phyloP scores from a whole-genome alignment of 1,284 basidiomycete species.

The Flammula alnicola region DNA sequence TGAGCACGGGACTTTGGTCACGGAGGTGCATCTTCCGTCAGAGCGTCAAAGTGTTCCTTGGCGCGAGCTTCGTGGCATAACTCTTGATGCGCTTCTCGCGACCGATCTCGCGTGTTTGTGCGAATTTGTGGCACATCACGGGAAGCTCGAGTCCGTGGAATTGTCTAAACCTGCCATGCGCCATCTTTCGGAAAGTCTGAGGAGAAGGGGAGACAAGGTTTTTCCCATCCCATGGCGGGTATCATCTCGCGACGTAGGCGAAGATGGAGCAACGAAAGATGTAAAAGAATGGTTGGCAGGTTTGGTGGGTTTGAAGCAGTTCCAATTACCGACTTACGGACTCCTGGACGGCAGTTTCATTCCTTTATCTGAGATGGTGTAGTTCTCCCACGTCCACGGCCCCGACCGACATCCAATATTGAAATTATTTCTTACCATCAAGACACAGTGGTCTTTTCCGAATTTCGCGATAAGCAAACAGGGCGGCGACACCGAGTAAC shows the following conservation, averaged over 20 bases:
- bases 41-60: constrained; percentile 1
- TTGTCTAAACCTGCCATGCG: constrained; percentile 15
- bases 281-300: constrained; percentile 11
- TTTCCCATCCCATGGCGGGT: neutral
- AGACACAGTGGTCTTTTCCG: too few relatives aligned
- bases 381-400: too few relatives aligned
- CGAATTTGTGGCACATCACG: constrained; percentile 16
- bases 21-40: neutral
- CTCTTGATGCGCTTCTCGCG: constrained; percentile 15
- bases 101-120: constrained; percentile 19
- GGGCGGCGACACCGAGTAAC: too few relatives aligned
- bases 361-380: neutral
- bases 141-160: constrained; percentile 10
- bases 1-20: neutral
- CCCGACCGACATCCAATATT: too few relatives aligned
- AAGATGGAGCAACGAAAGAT: constrained; percentile 8
- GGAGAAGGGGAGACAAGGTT: neutral
- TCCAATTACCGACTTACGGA: neutral
- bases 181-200: constrained; percentile 12
- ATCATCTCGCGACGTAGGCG: neutral
- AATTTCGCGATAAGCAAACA: too few relatives aligned
- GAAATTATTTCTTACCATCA: too few relatives aligned
- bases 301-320: neutral
- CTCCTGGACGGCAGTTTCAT: neutral
- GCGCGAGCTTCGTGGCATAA: constrained; percentile 18